Evolutionary conservation across 169 alveolate genomes (phyloP), one percentile per base, ranked within the genome.

Genomic region (Plasmodium reichenowi): DNA sequence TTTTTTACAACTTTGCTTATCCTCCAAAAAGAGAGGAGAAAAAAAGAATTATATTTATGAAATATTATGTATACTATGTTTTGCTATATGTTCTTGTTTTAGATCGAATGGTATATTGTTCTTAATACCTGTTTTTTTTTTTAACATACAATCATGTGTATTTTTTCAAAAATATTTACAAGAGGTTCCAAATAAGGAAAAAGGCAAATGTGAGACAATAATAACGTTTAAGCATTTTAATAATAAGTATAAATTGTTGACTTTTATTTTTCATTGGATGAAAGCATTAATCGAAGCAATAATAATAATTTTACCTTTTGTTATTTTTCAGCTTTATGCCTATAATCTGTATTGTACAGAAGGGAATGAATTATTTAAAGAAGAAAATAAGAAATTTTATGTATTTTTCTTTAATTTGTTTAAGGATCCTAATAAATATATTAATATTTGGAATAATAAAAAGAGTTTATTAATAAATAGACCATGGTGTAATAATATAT

Each of bases 31-130:
- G 9, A 38, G 6, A 38, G 2, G 9, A 38, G 9, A 38, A 6
- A 72, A 86, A 10, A 64, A 26, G 64, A 26, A 52, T 38, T 56
- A 24, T 15, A 7, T 50, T 32, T 86, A 71, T 38, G 92, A 86
- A 45, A 22, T 86, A 66, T 86, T 72, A 20, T 50, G 78, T 17
- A 87, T 86, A 6, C 1, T 86, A 29, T 71, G 52, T 2, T 86
- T 86, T 62, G 71, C 56, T 15, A 17, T 72, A 47, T 86, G 88
- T 13, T 86, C 88, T 24, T 60, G 12, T 29, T 74, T 91, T 66
- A 68, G 96, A 22, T 94, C 96, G 0, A 94, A 94, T 50, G 95
- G 95, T 0, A 75, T 92, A 24, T 63, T 94, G n/a, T 63, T 92
- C 20, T 74, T 93, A 63, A 68, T 90, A 17, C 96, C 96, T 7